phyloP scores from a whole-genome alignment of 495 filamentous ascomycete species.

The Aspergillus heteromorphus region DNA sequence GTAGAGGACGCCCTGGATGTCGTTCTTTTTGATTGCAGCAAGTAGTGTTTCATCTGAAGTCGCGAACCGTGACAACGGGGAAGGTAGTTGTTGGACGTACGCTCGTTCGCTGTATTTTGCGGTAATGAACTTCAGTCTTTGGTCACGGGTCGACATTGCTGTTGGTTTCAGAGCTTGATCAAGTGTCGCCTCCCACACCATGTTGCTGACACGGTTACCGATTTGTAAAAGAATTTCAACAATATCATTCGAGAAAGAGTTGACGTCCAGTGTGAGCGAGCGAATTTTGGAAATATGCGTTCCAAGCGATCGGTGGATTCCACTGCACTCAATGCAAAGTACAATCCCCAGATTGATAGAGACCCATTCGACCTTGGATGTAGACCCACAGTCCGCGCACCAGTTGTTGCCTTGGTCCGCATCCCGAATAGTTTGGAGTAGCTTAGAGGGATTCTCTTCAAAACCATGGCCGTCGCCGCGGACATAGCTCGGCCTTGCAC shows the following conservation, averaged over 20 bases:
- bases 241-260: constrained; percentile 91
- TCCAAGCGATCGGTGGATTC: constrained; percentile 92
- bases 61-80: constrained; percentile 68
- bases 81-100: constrained; percentile 72
- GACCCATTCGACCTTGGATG: constrained; percentile 93
- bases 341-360: constrained; percentile 97
- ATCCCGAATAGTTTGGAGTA: constrained; percentile 82
- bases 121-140: constrained; percentile 87
- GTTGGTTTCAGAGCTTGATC: constrained; percentile 66
- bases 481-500: constrained; percentile 71
- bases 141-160: constrained; percentile 75
- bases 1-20: constrained; percentile 86
- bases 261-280: constrained; percentile 90
- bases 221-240: constrained; percentile 89
- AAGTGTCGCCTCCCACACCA: constrained; percentile 89
- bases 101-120: constrained; percentile 85
- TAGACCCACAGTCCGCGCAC: constrained; percentile 93
- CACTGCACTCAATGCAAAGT: constrained; percentile 96
- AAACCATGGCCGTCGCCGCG: constrained; percentile 61
- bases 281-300: constrained; percentile 98
- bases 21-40: constrained; percentile 90
- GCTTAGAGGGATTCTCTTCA: constrained; percentile 76
- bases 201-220: constrained; percentile 92
- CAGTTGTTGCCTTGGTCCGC: constrained; percentile 88
- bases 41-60: constrained; percentile 85